Base-by-base conservation (phyloP, 2,329 filamentous ascomycete genomes). In the Trichoderma citrinoviride region DNA sequence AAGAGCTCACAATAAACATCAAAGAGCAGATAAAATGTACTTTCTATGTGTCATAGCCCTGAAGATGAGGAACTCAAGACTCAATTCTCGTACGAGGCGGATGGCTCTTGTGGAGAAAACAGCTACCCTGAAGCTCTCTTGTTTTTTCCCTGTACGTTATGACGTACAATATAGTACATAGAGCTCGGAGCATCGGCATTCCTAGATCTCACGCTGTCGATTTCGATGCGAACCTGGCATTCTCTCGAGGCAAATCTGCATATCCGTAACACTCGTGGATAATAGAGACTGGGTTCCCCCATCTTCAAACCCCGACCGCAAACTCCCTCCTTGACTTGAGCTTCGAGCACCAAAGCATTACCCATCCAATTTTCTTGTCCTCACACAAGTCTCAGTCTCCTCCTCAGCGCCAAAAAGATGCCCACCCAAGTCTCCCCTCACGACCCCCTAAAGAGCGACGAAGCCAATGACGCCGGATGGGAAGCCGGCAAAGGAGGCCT, bases 381-480 rank as follows among this genome's bases (percentile, higher is more conserved):
- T 44, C 49, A 23, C n/a, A 52, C 25, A n/a, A n/a, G n/a, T n/a
- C n/a, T n/a, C n/a, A n/a, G n/a, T n/a, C n/a, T n/a, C n/a, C n/a
- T n/a, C n/a, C n/a, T n/a, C n/a, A n/a, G n/a, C n/a, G n/a, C n/a
- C n/a, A n/a, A n/a, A 14, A 49, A 53, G n/a, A 61, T 61, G 58
- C 25, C 21, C 47, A 3, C 33, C 33, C 33, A 10, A 37, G 21
- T 53, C 37, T 19, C 58, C 6, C 47, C 47, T 61, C 82, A 87
- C 77, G 86, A 84, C 70, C 83, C 81, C 67, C 78, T 89, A 72
- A 84, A 84, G 58, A 86, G 84, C 69, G 84, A 85, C 47, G 90
- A 94, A 75, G 86, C 89, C 56, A 84, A 85, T 68, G 81, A 84
- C 64, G 91, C 91, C 53, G 87, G 89, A 47, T 89, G 88, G 86